These are phyloP conservation scores for Cutaneotrichosporon dermatis DNA, from an alignment of 1,284 basidiomycete genomes.

Conservation along the genomic window DNA sequence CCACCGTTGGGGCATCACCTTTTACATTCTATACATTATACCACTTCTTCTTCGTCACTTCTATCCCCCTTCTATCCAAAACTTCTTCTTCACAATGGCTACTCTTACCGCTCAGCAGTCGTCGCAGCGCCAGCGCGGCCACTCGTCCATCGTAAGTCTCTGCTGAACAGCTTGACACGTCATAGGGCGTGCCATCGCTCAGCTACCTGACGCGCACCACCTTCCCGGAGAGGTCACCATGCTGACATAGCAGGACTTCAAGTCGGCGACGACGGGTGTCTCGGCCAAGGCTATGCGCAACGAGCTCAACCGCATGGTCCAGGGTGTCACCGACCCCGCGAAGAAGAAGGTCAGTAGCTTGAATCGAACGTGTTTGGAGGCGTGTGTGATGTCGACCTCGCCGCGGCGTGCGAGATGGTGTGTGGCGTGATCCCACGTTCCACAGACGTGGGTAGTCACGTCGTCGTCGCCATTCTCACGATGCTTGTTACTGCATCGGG, in stretches of 20 bases:
- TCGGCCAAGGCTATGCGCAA: conserved; percentile 98
- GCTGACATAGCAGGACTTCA: conserved; percentile 61
- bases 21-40: neutral
- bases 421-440: no score
- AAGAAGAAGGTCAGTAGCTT: conserved; percentile 68
- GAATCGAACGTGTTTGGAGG: neutral
- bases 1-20: neutral
- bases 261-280: conserved; percentile 96
- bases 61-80: neutral
- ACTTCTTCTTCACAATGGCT: conserved; percentile 1
- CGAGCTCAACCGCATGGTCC: conserved; percentile 90
- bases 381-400: no score
- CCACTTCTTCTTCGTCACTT: neutral
- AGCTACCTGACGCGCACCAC: conserved; percentile 9
- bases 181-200: neutral
- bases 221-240: neutral
- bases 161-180: neutral
- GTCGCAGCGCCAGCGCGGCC: conserved; percentile 44
- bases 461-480: no score
- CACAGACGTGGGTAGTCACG: neutral
- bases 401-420: no score
- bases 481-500: no score
- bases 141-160: conserved; percentile 49
- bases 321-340: conserved; percentile 68
- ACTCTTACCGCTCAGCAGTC: neutral